Evolutionary conservation across 129 eudicot genomes (phyloP).

Genomic region (Gnaphalium uliginosum): DNA sequence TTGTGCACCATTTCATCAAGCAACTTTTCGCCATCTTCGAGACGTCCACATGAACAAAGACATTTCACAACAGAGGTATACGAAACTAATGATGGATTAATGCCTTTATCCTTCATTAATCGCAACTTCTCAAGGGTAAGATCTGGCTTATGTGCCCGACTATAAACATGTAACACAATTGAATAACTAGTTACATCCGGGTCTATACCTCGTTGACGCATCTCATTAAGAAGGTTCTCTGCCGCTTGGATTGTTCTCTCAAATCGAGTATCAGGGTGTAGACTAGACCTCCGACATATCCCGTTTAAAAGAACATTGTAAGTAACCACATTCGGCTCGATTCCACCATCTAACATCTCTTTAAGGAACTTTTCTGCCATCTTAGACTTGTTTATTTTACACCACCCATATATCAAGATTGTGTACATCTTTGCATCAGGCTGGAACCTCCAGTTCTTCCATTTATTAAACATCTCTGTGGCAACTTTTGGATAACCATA

Average conservation of each 20-base stretch:
- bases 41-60: slow-evolving; percentile 76
- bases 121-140: slow-evolving; percentile 55
- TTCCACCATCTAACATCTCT: slow-evolving; percentile 72
- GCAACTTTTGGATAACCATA: slow-evolving; percentile 77
- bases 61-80: slow-evolving; percentile 87
- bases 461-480: slow-evolving; percentile 71
- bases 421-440: slow-evolving; percentile 63
- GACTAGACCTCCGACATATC: slow-evolving; percentile 77
- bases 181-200: slow-evolving; percentile 96
- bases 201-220: slow-evolving; percentile 72
- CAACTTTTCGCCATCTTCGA: slow-evolving; percentile 59
- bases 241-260: slow-evolving; percentile 62
- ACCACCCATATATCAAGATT: slow-evolving; percentile 71
- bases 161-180: slow-evolving; percentile 83
- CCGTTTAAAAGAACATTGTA: slow-evolving; percentile 86
- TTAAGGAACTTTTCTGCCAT: slow-evolving; percentile 68
- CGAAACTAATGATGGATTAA: slow-evolving; percentile 58
- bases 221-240: slow-evolving; percentile 67
- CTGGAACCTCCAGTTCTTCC: slow-evolving; percentile 45
- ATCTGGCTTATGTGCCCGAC: slow-evolving; percentile 92
- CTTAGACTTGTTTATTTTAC: slow-evolving; percentile 44
- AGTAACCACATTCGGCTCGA: slow-evolving; percentile 85
- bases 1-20: slow-evolving; percentile 61
- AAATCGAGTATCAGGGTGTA: slow-evolving; percentile 80
- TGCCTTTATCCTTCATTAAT: slow-evolving; percentile 72